Base-by-base conservation (phyloP, 108 stramenopile genomes). In the Asterionellopsis glacialis region DNA sequence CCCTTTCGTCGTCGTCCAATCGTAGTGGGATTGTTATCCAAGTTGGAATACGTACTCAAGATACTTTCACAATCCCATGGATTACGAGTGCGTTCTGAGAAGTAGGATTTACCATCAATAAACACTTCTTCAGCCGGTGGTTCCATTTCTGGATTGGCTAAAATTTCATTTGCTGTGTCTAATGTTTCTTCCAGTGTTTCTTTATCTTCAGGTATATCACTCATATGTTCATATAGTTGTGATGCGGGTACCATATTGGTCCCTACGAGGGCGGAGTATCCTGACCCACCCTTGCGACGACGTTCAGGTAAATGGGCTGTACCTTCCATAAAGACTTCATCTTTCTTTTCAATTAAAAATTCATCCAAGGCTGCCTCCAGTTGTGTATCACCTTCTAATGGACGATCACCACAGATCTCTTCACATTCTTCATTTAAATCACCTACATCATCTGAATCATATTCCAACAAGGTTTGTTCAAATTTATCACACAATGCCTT, bases 1-100 rank as follows among this genome's bases (percentile, higher is more conserved):
- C 67, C 68, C 28, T 69, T 68, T 27, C 73, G 40, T 7, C 70
- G 57, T 12, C 75, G 64, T 18, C 71, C 80, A 56, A 98, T 91
- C 1, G 90, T 76, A 9, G 76, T 81, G 0, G 96, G 96, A 70
- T 93, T 96, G 76, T 98, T 97, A 65, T 97, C 98, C 55, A 96
- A 62, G 73, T 95, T 98, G n/a, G 91, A 91, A 66, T 93, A 94
- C 41, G 97, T 98, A 19, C 95, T 91, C 27, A 98, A 70, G 41
- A 98, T 90, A 57, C 90, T 87, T 64, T 96, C 96, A 58, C 97
- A 98, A 72, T 98, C 97, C 95, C 95, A 98, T n/a, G 86, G 93
- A 60, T 93, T 94, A 25, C 77, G 61, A 42, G 76, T 70, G 22
- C 63, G 74, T 38, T 76, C 77, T 4, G 86, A 75, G 63, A 81